Conservation (phyloP, 192 early-diverging fungal genomes). For the Lobosporangium transversale region DNA sequence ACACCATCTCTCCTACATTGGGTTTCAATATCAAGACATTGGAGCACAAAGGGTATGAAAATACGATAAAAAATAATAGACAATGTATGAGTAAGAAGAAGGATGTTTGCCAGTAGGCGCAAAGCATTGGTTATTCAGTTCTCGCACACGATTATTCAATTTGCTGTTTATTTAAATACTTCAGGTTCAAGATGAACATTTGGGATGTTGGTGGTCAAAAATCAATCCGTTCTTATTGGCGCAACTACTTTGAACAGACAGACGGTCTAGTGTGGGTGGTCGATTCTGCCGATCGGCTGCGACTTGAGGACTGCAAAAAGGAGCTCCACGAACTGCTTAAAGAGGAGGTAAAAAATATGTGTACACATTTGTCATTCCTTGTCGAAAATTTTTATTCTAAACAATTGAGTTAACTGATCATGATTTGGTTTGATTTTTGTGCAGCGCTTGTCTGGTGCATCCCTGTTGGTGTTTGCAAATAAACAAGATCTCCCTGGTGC, state of each 20-base stretch:
- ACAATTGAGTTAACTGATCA: too few species aligned
- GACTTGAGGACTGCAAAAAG: constrained; percentile 81
- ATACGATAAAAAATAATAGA: not conserved
- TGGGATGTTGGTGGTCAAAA: constrained; percentile 99
- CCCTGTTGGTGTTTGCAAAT: constrained; percentile 95
- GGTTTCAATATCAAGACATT: constrained; percentile 99
- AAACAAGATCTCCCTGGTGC: constrained; percentile 96
- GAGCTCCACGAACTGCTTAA: constrained; percentile 84
- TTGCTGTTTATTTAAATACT: not conserved
- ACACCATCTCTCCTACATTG: constrained; percentile 92
- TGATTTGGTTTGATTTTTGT: not conserved
- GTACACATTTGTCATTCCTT: too few species aligned
- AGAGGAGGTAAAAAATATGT: constrained; percentile 74
- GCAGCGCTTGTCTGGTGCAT: constrained; percentile 90
- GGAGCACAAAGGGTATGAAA: constrained; percentile 74
- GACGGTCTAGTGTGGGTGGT: constrained; percentile 99
- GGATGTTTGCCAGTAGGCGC: too few species aligned
- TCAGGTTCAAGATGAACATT: constrained; percentile 86
- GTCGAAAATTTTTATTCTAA: not conserved
- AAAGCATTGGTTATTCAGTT: too few species aligned
- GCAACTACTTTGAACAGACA: constrained; percentile 99
- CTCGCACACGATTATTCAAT: too few species aligned
- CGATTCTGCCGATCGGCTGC: constrained; percentile 87
- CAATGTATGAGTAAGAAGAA: constrained; percentile 1
- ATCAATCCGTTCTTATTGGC: constrained; percentile 97